phyloP scores from a whole-genome alignment of 768 basidiomycete genomes.

The Termitomyces sp. region DNA sequence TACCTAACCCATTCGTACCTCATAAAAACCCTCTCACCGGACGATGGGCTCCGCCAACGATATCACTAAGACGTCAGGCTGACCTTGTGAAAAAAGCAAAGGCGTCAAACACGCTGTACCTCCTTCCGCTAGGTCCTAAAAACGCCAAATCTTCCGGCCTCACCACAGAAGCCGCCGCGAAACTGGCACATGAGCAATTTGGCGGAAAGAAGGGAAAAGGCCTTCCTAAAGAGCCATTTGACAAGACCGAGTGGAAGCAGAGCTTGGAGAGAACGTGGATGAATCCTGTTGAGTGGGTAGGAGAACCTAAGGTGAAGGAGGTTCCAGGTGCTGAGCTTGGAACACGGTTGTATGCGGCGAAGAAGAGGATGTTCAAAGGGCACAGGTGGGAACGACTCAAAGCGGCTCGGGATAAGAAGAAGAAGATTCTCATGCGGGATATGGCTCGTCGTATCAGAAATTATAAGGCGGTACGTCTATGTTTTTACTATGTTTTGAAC shows the following conservation, averaged over 20 bases:
- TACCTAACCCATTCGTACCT: conserved; percentile 71
- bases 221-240: conserved; percentile 1
- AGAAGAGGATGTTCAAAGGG: conserved; percentile 91
- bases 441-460: conserved; percentile 63
- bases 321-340: conserved; percentile 50
- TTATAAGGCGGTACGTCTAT: conserved; percentile 56
- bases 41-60: conserved; percentile 64
- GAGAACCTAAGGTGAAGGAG: conserved; percentile 36
- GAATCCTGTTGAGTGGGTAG: conserved; percentile 35
- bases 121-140: conserved; percentile 72
- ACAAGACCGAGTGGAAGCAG: conserved; percentile 4
- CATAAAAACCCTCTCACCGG: conserved; percentile 52
- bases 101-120: conserved; percentile 41
- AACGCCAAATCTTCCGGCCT: conserved; percentile 8
- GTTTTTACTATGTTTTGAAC: background rate
- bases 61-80: conserved; percentile 73
- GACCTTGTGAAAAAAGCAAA: conserved; percentile 73
- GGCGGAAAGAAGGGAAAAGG: conserved; percentile 4
- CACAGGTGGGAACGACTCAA: conserved; percentile 75
- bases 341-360: conserved; percentile 64
- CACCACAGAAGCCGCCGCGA: background rate
- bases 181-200: conserved; percentile 4
- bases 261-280: conserved; percentile 23
- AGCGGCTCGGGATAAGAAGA: conserved; percentile 41
- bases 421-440: conserved; percentile 55